Evolutionary conservation across 2,329 filamentous ascomycete genomes (phyloP), one percentile per base, ranked within the genome.

Genomic region (Trichoderma sp.): DNA sequence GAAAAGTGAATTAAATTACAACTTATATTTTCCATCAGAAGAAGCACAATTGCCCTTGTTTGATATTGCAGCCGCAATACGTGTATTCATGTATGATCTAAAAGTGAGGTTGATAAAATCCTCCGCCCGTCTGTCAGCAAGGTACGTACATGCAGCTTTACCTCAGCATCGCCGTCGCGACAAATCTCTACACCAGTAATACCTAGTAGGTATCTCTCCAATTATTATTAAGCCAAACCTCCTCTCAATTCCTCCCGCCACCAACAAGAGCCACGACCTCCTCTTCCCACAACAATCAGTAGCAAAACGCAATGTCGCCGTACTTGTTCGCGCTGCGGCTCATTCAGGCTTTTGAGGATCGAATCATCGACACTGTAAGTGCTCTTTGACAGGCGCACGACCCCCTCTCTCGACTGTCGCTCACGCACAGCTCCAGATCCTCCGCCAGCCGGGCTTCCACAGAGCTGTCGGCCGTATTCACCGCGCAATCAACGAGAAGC

Each of bases 391-490:
- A n/a, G 32, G 9, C 58, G 11, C n/a, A 36, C 7, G 39, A 43
- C 32, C 12, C 12, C 26, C 1, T 3, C 18, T 53, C n/a, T 57
- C 24, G 7, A 28, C 15, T 8, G 26, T 60, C 58, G 74, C 68
- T 62, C 74, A 74, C 66, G 74, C 69, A 4, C 1, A 18, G 5
- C 36, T 24, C 4, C 57, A 87, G 84, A 84, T 88, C 70, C 84
- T 89, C 18, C 81, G 82, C 28, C 86, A 82, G 18, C 86, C 86
- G 1, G 79, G 81, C 9, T 89, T 88, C 76, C 86, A 88, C 73
- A 83, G 83, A 73, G 83, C 82, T 4, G 87, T 89, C 51, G 84
- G 84, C 8, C 81, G 83, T n/a, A 85, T 89, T 39, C 86, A 89
- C 72, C 82, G 83, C 15, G 80, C 78, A 4, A 82, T 89, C 47